Conservation (phyloP, 257 asterid genomes). For the Solanum clarkiae region DNA sequence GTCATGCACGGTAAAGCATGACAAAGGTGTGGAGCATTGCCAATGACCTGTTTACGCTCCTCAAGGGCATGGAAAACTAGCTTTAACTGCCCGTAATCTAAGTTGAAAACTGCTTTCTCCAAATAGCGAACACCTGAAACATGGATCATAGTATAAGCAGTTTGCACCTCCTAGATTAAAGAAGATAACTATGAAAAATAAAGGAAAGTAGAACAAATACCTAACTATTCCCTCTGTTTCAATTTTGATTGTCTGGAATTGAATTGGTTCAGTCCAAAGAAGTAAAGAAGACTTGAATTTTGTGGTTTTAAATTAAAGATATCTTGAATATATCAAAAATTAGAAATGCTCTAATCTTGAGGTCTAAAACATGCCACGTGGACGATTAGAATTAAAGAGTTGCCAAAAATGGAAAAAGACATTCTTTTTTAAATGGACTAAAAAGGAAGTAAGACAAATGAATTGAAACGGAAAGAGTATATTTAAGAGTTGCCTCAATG, state of each 20-base stretch:
- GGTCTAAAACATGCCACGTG: not conserved
- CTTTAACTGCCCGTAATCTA: conserved; percentile 89
- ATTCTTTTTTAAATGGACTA: not conserved
- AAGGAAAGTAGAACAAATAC: not conserved
- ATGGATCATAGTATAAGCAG: not conserved
- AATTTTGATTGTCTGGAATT: not conserved
- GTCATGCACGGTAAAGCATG: conserved; percentile 97
- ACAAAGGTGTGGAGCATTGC: conserved; percentile 94
- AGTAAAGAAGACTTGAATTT: not conserved
- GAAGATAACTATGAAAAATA: not conserved
- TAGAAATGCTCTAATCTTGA: not conserved
- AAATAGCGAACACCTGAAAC: conserved; percentile 89
- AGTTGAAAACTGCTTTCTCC: conserved; percentile 93
- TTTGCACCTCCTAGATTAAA: not conserved
- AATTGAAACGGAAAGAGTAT: not conserved
- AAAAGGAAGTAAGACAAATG: not conserved
- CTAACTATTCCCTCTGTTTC: not conserved
- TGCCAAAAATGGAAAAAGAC: not conserved
- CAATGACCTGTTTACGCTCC: conserved; percentile 93
- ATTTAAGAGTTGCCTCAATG: not conserved
- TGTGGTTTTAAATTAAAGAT: not conserved
- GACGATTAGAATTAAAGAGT: not conserved
- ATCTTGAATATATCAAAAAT: not conserved
- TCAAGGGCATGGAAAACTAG: conserved; percentile 89
- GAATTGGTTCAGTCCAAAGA: not conserved